Base-by-base conservation (phyloP, 192 early-diverging fungal genomes). In the Gigaspora rosea region DNA sequence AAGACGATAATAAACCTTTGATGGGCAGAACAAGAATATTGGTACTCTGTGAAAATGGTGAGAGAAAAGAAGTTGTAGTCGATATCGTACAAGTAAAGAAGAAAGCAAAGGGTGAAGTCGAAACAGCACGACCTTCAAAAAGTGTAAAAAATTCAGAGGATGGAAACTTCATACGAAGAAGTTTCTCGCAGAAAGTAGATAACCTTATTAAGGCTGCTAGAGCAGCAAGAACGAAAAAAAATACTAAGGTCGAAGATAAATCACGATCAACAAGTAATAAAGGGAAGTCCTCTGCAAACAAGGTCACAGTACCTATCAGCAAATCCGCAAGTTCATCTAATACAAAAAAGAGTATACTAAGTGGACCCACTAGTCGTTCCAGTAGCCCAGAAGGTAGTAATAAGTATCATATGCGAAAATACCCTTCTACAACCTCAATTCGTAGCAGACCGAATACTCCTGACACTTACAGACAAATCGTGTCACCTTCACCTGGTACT, bases 401-500 rank as follows among this genome's bases (percentile, higher is more conserved):
- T 48, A 69, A 27, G 49, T 20, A 74, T 48, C n/a, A 33, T 51
- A 47, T 16, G 11, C 18, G 58, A 49, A 69, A 12, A 22, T 47
- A 59, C 7, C 20, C 54, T 48, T 36, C 54, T n/a, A 33, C 71
- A 72, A 11, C 32, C 5, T 67, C 64, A 36, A 67, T 49, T n/a
- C 52, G 49, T 52, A 76, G 75, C 22, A 64, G 75, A 56, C 75
- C 75, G 10, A 76, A 59, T 76, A 76, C 75, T 15, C 75, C 75
- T 0, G 75, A 76, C 50, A 59, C 8, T 20, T 27, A 50, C 50
- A 47, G 73, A 50, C 50, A 22, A 35, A 65, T 16, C 8, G 48
- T 47, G 12, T 75, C 73, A 27, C 73, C 73, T 32, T 46, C 54
- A 50, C 27, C 73, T 27, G 48, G 22, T 36, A 3, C 15, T 67